Conservation (phyloP, 345 rosid genomes). For the Geranium brycei region DNA sequence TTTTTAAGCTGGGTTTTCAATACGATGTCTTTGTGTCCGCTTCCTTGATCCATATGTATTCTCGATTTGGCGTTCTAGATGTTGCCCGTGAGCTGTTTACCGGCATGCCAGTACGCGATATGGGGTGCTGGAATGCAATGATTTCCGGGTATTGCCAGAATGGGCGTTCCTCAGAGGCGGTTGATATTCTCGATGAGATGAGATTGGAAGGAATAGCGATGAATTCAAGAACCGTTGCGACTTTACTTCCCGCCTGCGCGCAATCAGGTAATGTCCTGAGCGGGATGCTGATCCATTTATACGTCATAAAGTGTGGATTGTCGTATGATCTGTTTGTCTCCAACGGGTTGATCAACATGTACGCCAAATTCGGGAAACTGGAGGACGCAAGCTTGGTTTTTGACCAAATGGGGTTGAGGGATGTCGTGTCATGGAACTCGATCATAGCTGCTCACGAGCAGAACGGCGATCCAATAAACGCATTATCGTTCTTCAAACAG, state of each 20-base stretch:
- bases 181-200: constrained; percentile 11
- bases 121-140: constrained; percentile 21
- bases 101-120: constrained; percentile 12
- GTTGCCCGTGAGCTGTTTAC: constrained; percentile 14
- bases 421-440: constrained; percentile 37
- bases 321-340: constrained; percentile 24
- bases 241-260: constrained; percentile 12
- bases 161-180: constrained; percentile 11
- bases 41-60: constrained; percentile 16
- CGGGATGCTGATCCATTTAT: constrained; percentile 13
- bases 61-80: constrained; percentile 11
- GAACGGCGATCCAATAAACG: constrained; percentile 12
- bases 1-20: constrained; percentile 13
- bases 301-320: constrained; percentile 19
- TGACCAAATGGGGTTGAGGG: constrained; percentile 18
- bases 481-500: constrained; percentile 8
- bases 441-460: constrained; percentile 23
- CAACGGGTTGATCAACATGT: constrained; percentile 32
- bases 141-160: constrained; percentile 20
- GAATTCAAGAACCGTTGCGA: constrained; percentile 14
- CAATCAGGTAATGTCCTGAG: constrained; percentile 8
- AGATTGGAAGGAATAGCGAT: constrained; percentile 13
- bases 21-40: constrained; percentile 11
- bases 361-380: constrained; percentile 24
- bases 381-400: constrained; percentile 17